Evolutionary conservation across 371 early-diverging fungal species (phyloP), one percentile per base, ranked within the genome.

Genomic region (Funneliformis caledonium): DNA sequence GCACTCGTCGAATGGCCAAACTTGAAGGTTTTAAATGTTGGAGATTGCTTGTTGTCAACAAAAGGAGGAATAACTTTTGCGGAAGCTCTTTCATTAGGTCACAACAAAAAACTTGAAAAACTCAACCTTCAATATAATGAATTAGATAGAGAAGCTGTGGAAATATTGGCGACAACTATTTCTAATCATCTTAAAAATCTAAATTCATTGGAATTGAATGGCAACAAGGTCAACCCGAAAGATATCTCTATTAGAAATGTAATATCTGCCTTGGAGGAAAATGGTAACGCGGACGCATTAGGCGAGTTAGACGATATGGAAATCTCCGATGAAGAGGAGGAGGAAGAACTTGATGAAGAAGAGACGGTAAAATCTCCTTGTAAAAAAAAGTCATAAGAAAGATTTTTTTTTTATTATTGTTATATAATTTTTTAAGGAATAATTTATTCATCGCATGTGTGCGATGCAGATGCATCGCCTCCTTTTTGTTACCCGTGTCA

Each of bases 261-360:
- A 82, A 87, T 86, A 70, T 90, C 89, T n/a, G 92, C 93, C 11
- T 85, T 98, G n/a, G 84, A 90, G 69, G 86, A 84, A 50, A 88
- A 92, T 83, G 92, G 89, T 16, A 85, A 93, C 81, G 92, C 89
- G 75, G 96, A 96, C 81, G 94, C 93, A 68, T 86, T 98, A 67
- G 97, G 96, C 60, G 96, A 95, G 74, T 86, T 97, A 72, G 96
- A 96, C 76, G 99, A 99, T 82, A 98, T 97, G 97, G 98, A 97
- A 83, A 94, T 94, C 64, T 91, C 92, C 26, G 92, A 92, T 42
- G 94, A 92, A 56, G 91, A 89, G 69, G 90, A 93, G 60, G 94
- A 92, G 37, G 93, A 92, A 1, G 93, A 92, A 22, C 91, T 89
- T 1, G 93, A 94, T 14, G 91, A 89, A 2, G 88, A 92, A 42